phyloP scores from a whole-genome alignment of 2,329 filamentous ascomycete genomes.

The Myriangium duriaei region DNA sequence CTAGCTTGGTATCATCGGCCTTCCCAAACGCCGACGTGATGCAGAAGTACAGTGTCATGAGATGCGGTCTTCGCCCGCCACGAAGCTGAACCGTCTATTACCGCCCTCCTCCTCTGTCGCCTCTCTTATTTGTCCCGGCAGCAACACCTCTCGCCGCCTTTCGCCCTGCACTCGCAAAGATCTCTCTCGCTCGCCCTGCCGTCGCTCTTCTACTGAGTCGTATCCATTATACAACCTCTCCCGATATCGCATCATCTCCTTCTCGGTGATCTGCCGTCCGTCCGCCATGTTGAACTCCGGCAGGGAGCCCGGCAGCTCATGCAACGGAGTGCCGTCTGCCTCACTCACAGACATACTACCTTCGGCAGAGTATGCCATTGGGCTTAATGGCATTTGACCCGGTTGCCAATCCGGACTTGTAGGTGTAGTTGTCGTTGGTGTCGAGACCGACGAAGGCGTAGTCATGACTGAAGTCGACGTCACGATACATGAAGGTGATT shows the following conservation, averaged over 20 bases:
- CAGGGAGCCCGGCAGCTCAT: conserved; percentile 44
- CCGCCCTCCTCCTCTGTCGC: conserved; percentile 9
- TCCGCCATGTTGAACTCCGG: conserved; percentile 39
- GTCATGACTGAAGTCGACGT: conserved; percentile 10
- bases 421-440: conserved; percentile 14
- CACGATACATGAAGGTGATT: too few relatives aligned
- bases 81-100: conserved; percentile 8
- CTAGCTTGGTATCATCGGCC: too few relatives aligned
- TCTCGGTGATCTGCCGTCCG: conserved; percentile 34
- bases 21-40: too few relatives aligned
- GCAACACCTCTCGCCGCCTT: conserved; percentile 1
- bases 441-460: conserved; percentile 7
- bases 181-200: conserved; percentile 1
- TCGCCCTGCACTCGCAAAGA: background rate
- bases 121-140: conserved; percentile 6
- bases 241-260: conserved; percentile 34
- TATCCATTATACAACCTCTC: conserved; percentile 36
- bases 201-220: conserved; percentile 16
- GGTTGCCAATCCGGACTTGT: background rate
- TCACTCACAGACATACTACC: conserved; percentile 15
- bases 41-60: too few relatives aligned
- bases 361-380: background rate
- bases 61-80: conserved; percentile 3
- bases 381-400: background rate
- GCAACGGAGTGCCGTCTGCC: conserved; percentile 28